phyloP scores from a whole-genome alignment of 1,284 basidiomycete species.

The Ceratobasidium papillatum region DNA sequence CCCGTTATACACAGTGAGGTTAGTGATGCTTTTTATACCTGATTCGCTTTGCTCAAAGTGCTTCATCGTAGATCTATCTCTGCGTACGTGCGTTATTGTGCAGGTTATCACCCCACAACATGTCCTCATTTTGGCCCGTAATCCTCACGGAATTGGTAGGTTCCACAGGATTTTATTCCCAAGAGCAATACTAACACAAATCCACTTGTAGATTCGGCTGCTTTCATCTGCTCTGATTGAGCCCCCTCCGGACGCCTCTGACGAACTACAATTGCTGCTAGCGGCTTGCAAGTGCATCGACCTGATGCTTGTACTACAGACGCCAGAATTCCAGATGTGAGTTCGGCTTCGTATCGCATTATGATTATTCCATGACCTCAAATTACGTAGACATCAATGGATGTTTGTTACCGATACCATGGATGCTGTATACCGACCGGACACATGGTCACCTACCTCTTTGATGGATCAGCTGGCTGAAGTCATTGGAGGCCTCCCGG shows the following conservation, averaged over 20 bases:
- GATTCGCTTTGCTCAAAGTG: neutral
- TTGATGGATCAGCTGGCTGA: conserved; percentile 93
- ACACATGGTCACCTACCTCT: conserved; percentile 83
- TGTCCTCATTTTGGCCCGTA: conserved; percentile 97
- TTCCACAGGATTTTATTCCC: conserved; percentile 31
- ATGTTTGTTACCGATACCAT: conserved; percentile 98
- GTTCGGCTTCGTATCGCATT: conserved; percentile 47
- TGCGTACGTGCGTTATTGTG: conserved; percentile 92
- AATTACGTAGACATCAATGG: conserved; percentile 87
- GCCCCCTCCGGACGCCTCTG: conserved; percentile 78
- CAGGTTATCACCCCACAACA: conserved; percentile 89
- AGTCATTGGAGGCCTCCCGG: conserved; percentile 71
- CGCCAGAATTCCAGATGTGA: conserved; percentile 97
- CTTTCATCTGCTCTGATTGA: conserved; percentile 72
- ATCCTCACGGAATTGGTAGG: conserved; percentile 89
- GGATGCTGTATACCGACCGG: conserved; percentile 89
- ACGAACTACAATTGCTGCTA: conserved; percentile 82
- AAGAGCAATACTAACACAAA: neutral
- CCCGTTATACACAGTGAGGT: conserved; percentile 93
- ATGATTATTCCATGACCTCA: neutral
- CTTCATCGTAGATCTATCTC: conserved; percentile 68
- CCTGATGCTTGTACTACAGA: conserved; percentile 88
- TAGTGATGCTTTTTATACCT: conserved; percentile 41
- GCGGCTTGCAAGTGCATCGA: conserved; percentile 95
- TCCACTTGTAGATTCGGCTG: conserved; percentile 68